Conservation (phyloP, 805 yeast species). For the Priceomyces castillae region DNA sequence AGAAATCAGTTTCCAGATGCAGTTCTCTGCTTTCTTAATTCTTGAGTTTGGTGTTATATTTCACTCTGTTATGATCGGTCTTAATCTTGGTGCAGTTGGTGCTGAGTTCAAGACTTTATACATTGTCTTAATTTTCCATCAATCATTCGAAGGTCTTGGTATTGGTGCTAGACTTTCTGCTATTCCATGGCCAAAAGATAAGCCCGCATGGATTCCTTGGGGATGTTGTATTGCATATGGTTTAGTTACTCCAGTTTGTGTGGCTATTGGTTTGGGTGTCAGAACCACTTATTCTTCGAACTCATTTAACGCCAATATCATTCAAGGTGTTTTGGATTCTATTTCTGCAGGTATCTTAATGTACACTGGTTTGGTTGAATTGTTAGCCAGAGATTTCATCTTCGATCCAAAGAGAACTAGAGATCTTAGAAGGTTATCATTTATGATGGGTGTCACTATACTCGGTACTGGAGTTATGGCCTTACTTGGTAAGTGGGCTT, state of each 20-base stretch:
- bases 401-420: slow-evolving; percentile 57
- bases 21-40: slow-evolving; percentile 34
- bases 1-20: slow-evolving; percentile 31
- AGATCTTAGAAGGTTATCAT: slow-evolving; percentile 49
- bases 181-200: slow-evolving; percentile 23
- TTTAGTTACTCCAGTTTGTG: slow-evolving; percentile 68
- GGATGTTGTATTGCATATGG: slow-evolving; percentile 47
- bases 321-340: slow-evolving; percentile 73
- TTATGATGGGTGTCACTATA: slow-evolving; percentile 53
- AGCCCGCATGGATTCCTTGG: slow-evolving; percentile 53
- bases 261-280: slow-evolving; percentile 77
- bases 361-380: slow-evolving; percentile 74
- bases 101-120: slow-evolving; percentile 27
- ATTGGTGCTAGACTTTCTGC: slow-evolving; percentile 30
- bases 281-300: slow-evolving; percentile 59
- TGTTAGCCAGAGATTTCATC: slow-evolving; percentile 75
- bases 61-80: slow-evolving; percentile 33
- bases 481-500: slow-evolving; percentile 72
- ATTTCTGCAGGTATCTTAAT: slow-evolving; percentile 75
- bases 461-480: slow-evolving; percentile 79
- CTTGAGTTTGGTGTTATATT: slow-evolving; percentile 33
- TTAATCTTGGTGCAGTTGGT: slow-evolving; percentile 31
- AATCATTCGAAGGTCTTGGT: slow-evolving; percentile 33
- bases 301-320: slow-evolving; percentile 55
- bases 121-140: slow-evolving; percentile 31